These are phyloP conservation scores for Saitozyma podzolica DNA, from an alignment of 768 basidiomycete species.

Conservation along the genomic window DNA sequence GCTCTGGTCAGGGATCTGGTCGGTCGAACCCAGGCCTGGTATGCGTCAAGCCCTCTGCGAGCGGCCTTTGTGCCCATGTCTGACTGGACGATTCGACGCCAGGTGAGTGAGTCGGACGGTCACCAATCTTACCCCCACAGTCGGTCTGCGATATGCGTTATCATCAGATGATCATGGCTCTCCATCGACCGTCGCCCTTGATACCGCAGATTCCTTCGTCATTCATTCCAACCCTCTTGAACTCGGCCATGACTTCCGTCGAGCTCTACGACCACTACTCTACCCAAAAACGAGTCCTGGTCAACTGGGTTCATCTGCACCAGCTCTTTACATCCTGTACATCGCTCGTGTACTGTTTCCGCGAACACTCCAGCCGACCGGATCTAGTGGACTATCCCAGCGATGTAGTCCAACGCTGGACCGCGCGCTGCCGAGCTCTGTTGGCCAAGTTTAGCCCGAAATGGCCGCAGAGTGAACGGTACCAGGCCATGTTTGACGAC, in stretches of 20 bases:
- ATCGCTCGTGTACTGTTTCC: conserved; percentile 9
- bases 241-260: conserved; percentile 8
- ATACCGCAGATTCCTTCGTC: conserved; percentile 13
- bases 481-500: conserved; percentile 14
- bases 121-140: neutral
- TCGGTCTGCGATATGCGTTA: conserved; percentile 11
- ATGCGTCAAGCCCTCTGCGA: conserved; percentile 10
- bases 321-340: conserved; percentile 14
- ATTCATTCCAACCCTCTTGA: conserved; percentile 6
- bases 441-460: conserved; percentile 2
- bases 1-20: conserved; percentile 12
- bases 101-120: conserved; percentile 6
- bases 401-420: conserved; percentile 2
- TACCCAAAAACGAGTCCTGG: conserved; percentile 2
- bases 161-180: conserved; percentile 17
- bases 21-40: conserved; percentile 9
- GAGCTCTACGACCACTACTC: conserved; percentile 19
- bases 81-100: conserved; percentile 14
- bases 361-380: conserved; percentile 4
- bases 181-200: conserved; percentile 19
- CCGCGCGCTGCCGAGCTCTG: conserved; percentile 4
- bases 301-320: conserved; percentile 19
- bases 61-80: conserved; percentile 15
- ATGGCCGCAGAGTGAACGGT: conserved; percentile 10
- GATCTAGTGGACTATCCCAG: conserved; percentile 11